Percentiles rank a stretch among this genome's conserved stretches.
Conservation (phyloP, 75 land plant species). For the Pseudotsuga menziesii region DNA sequence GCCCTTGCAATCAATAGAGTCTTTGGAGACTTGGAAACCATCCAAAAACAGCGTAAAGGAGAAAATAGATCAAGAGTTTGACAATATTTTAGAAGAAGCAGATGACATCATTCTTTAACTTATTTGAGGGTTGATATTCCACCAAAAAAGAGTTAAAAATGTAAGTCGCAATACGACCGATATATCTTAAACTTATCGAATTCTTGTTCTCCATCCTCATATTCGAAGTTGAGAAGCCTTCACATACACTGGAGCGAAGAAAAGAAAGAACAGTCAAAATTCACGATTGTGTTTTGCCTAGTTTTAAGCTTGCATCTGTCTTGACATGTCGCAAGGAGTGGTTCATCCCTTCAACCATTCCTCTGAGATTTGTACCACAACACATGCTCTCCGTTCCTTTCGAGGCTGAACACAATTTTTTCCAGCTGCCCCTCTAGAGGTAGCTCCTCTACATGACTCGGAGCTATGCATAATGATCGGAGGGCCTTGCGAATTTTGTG, state of each 20-base stretch:
- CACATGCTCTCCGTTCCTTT: conserved; percentile 61
- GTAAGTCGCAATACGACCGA: too few species aligned
- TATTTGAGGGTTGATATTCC: too few species aligned
- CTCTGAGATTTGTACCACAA: conserved; percentile 54
- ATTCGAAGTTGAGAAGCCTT: conserved; percentile 46
- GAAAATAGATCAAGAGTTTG: too few species aligned
- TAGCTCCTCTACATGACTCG: conserved; percentile 68
- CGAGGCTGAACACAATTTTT: conserved; percentile 20
- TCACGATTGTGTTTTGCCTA: conserved; percentile 36
- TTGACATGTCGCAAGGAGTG: conserved; percentile 46
- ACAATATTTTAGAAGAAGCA: too few species aligned
- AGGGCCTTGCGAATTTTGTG: conserved; percentile 86
- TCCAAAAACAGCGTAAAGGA: too few species aligned
- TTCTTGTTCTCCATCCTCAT: too few species aligned
- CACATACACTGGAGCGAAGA: background rate
- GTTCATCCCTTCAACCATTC: conserved; percentile 82
- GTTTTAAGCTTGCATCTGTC: conserved; percentile 60
- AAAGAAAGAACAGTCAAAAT: conserved; percentile 13
- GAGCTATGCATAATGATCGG: conserved; percentile 69
- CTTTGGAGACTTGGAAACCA: too few species aligned
- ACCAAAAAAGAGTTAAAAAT: too few species aligned
- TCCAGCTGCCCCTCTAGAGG: conserved; percentile 58
- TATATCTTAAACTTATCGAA: too few species aligned
- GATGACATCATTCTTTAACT: too few species aligned
- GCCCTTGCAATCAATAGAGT: too few species aligned